Base-by-base conservation (phyloP, 2,329 filamentous ascomycete genomes). In the Clonostachys sp. region DNA sequence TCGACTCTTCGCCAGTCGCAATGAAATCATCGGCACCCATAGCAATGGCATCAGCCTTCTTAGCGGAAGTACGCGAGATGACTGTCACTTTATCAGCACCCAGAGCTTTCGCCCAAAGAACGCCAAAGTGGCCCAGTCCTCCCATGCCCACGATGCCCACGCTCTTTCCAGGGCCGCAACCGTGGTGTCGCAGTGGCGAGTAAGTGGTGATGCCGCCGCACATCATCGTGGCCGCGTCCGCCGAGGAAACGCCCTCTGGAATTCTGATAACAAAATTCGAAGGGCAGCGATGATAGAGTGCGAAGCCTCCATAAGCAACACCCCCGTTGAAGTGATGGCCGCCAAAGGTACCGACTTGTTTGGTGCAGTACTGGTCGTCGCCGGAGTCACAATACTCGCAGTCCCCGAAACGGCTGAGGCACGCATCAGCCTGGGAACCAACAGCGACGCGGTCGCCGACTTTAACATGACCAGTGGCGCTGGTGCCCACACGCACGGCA, bases 121-220 rank as follows among this genome's bases (percentile, higher is more conserved):
- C 83, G 10, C 82, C 83, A 36, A 87, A 61, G 59, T 86, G 83
- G 5, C 83, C 83, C 5, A 86, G 71, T 16, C 84, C 84, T 42
- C 86, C 77, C 43, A 88, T 66, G 47, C 86, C 86, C 13, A 89
- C 77, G 50, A 90, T 78, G 35, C 77, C 86, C 20, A 89, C 80
- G 67, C 86, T 87, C 72, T 87, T 87, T 47, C 87, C 87, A 1
- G 84, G 83, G 0, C 85, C 84, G 49, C 77, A 76, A 16, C 85
- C 84, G 57, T 89, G 83, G 41, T 87, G 77, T 46, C 86, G 81
- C 5, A 94, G 74, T 1, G 87, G 87, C 44, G 78, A 84, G 70
- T 83, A 94, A 46, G 81, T 81, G 1, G 89, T 92, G 49, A 91
- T 72, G 51, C 89, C 89, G 24, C 87, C 89, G 63, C 89, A 92